phyloP scores from a whole-genome alignment of 2,329 filamentous ascomycete species.

The Thielaviopsis cerberus region DNA sequence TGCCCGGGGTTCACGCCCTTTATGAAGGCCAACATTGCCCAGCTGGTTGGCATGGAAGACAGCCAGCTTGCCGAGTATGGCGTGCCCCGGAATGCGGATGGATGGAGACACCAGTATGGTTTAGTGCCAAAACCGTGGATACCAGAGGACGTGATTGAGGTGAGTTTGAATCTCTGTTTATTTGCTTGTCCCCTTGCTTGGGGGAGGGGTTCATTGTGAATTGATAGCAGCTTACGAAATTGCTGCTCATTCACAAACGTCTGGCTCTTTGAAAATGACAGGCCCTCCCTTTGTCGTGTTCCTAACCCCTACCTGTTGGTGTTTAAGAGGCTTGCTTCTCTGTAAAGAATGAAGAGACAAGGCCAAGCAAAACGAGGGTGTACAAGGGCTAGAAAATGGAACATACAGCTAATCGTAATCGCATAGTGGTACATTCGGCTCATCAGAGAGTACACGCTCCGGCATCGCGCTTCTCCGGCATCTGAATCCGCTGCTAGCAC shows the following conservation, averaged over 20 bases:
- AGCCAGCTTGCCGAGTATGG: slow-evolving; percentile 22
- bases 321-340: background rate
- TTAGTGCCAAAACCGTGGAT: slow-evolving; percentile 30
- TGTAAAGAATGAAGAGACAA: background rate
- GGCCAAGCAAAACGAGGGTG: background rate
- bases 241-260: background rate
- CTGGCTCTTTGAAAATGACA: background rate
- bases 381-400: background rate
- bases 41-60: slow-evolving; percentile 21
- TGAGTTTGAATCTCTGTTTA: slow-evolving; percentile 18
- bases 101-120: slow-evolving; percentile 35
- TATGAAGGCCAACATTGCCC: slow-evolving; percentile 43
- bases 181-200: background rate
- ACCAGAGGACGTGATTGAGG: slow-evolving; percentile 36
- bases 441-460: slow-evolving; percentile 2
- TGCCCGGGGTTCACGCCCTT: slow-evolving; percentile 42
- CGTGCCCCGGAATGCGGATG: slow-evolving; percentile 28
- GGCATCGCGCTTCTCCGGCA: background rate
- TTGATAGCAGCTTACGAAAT: background rate
- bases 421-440: slow-evolving; percentile 8
- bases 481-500: background rate
- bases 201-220: background rate
- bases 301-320: background rate
- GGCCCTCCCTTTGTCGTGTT: background rate
- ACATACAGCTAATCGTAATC: background rate